Conservation (phyloP, 352 stramenopile species). For the Phytophthora cactorum region DNA sequence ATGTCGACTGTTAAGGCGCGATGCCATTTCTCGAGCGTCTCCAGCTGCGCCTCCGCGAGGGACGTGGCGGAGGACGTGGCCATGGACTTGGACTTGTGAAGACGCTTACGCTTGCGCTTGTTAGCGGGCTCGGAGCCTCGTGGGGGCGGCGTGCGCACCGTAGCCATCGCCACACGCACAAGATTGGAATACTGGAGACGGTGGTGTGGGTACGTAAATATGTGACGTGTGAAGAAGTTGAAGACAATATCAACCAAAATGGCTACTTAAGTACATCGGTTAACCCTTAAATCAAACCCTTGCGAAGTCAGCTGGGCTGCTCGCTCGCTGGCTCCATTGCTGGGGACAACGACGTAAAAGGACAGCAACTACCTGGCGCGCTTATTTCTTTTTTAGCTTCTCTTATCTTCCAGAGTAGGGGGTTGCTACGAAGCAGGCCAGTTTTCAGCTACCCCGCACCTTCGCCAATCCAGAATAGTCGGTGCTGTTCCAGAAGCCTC, state of each 20-base stretch:
- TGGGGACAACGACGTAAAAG: no score
- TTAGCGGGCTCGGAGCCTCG: conserved; percentile 17
- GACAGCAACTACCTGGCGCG: no score
- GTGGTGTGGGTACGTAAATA: conserved; percentile 24
- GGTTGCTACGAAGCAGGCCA: no score
- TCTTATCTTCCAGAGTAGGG: no score
- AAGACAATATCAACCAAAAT: background rate
- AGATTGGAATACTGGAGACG: conserved; percentile 11
- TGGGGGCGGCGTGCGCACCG: conserved; percentile 35
- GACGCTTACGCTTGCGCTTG: conserved; percentile 46
- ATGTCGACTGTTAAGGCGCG: conserved; percentile 41
- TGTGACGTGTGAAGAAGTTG: conserved; percentile 33
- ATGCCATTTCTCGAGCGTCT: conserved; percentile 45
- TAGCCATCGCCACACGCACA: conserved; percentile 30
- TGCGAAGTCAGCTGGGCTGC: no score
- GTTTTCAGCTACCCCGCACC: conserved; percentile 42
- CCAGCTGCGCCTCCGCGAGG: conserved; percentile 19
- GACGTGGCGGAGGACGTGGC: background rate
- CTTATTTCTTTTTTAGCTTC: no score
- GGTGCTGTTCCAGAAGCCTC: conserved; percentile 66
- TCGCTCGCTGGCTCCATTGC: no score
- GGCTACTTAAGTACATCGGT: no score
- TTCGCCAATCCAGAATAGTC: conserved; percentile 81
- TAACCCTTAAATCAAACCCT: no score
- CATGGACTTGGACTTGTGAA: conserved; percentile 7